These are phyloP conservation scores for Golubevia sp. DNA, from an alignment of 1,284 basidiomycete species.

Conservation along the genomic window DNA sequence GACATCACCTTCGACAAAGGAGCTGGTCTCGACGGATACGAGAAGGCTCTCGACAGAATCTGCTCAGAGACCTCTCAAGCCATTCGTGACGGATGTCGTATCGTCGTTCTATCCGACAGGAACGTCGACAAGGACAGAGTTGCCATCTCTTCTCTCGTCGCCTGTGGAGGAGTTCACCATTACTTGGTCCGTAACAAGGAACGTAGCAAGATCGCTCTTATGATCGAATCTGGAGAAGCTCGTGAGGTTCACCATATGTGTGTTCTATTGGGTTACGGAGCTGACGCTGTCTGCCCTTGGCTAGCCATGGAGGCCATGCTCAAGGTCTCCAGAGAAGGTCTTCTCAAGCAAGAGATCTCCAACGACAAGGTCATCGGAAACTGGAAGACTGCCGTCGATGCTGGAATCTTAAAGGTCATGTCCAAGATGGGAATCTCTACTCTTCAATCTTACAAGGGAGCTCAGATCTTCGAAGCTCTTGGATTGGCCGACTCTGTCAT, in stretches of 20 bases:
- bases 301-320: constrained; percentile 54
- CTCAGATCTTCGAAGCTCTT: constrained; percentile 57
- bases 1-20: constrained; percentile 55
- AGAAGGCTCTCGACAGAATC: constrained; percentile 47
- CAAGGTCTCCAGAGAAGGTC: constrained; percentile 52
- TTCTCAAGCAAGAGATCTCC: constrained; percentile 43
- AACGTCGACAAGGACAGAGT: constrained; percentile 43
- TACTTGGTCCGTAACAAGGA: constrained; percentile 58
- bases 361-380: constrained; percentile 40
- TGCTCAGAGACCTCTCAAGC: constrained; percentile 50
- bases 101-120: constrained; percentile 53
- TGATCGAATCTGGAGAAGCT: constrained; percentile 53
- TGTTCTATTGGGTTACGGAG: constrained; percentile 56
- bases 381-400: constrained; percentile 45
- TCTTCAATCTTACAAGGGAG: constrained; percentile 56
- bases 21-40: constrained; percentile 41
- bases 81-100: constrained; percentile 41
- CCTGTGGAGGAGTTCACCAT: constrained; percentile 57
- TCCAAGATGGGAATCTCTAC: constrained; percentile 59
- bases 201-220: constrained; percentile 48
- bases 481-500: constrained; percentile 46
- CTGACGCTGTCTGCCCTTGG: constrained; percentile 59
- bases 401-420: constrained; percentile 56
- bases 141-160: constrained; percentile 47
- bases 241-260: constrained; percentile 59